Base-by-base conservation (phyloP, 2,329 filamentous ascomycete genomes). In the Pseudocercospora fuligena region DNA sequence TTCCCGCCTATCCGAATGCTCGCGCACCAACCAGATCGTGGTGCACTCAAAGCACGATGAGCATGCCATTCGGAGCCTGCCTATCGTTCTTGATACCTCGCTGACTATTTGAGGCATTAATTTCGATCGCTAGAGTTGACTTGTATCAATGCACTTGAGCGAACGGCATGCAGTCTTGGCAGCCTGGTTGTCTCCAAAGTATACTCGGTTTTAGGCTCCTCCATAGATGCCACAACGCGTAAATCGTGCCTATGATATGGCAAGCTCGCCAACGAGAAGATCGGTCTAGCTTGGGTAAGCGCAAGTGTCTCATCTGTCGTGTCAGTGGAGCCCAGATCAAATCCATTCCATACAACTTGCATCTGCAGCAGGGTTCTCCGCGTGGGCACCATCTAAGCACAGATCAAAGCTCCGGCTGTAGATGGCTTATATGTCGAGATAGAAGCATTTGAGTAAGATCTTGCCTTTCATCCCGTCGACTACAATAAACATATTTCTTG, bases 361-460 rank as follows among this genome's bases (percentile, higher is more conserved):
- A 60, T 43, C 5, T 29, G 12, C 33, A 47, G 47, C 57, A 60
- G 57, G 57, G 57, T 60, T 60, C 57, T 60, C 57, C 57, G 57
- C 57, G 36, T 60, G 36, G 57, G 19, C 12, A 46, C 14, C 33
- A 46, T 23, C 40, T 25, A 46, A n/a, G 36, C 36, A 33, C 16
- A 60, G 57, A 27, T n/a, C 21, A 16, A n/a, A 27, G 23, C 21
- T 33, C 23, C 51, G 51, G 51, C n/a, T 33, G 27, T 2, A 27
- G 2, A 33, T n/a, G 51, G 16, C 16, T n/a, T 27, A 19, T 31
- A n/a, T 25, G 21, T 23, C 3, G 1, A 7, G 51, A 33, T 56
- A 56, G 33, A 33, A 7, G 12, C n/a, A 12, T 56, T 12, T 11
- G 5, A n/a, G 1, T 4, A 14, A 23, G 19, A 51, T 9, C 11